Percentiles rank a stretch among this genome's conserved stretches.
Conservation (phyloP, 169 alveolate genomes). For the Plasmodium cynomolgi region DNA sequence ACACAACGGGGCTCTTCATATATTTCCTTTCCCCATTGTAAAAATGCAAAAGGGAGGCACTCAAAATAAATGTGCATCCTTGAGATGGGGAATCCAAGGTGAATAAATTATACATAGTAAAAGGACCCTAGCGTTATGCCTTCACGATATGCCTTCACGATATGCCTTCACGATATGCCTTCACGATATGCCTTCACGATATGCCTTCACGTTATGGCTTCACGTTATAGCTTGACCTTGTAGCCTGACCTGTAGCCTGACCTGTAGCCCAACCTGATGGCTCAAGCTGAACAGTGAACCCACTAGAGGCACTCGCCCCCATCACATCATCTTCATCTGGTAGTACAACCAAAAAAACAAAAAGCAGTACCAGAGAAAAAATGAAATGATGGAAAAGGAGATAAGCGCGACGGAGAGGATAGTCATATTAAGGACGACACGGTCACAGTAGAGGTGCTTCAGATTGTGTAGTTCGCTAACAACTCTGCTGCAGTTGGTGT, state of each 20-base stretch:
- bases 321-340: conserved; percentile 2
- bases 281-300: too few species aligned
- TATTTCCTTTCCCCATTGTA: not conserved
- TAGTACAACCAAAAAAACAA: conserved; percentile 43
- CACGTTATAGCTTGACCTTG: too few species aligned
- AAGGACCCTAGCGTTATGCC: too few species aligned
- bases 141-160: too few species aligned
- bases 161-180: too few species aligned
- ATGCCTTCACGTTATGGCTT: too few species aligned
- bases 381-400: conserved; percentile 4
- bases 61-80: not conserved
- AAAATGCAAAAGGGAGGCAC: not conserved
- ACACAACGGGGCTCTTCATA: not conserved
- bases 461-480: not conserved
- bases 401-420: not conserved
- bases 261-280: too few species aligned
- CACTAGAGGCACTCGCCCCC: too few species aligned
- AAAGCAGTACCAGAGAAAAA: conserved; percentile 39
- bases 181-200: too few species aligned
- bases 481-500: conserved; percentile 34
- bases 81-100: too few species aligned
- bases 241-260: too few species aligned
- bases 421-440: conserved; percentile 2
- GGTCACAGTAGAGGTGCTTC: conserved; percentile 13
- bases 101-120: too few species aligned